Conservation (phyloP, 805 yeast genomes). For the Kazachstania kunashirensis region DNA sequence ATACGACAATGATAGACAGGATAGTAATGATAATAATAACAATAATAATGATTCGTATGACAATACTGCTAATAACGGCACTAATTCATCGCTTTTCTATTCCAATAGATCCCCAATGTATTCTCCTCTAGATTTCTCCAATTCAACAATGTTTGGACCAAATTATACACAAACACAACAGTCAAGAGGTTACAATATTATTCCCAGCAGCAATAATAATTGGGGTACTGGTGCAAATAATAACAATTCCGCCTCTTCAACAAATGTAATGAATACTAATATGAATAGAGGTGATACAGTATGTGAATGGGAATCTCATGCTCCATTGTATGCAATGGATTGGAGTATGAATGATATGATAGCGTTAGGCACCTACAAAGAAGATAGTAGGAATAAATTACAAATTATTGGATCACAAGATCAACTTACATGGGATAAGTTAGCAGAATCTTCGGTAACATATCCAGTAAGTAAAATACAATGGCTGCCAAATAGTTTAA, state of each 20-base stretch:
- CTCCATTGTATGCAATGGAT: conserved; percentile 26
- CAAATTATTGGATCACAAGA: conserved; percentile 39
- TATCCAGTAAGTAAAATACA: conserved; percentile 28
- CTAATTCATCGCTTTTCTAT: conserved; percentile 1
- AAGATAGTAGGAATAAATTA: conserved; percentile 61
- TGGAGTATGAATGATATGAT: conserved; percentile 29
- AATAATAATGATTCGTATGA: conserved; percentile 3
- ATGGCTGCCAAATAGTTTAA: conserved; percentile 26
- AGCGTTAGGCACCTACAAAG: conserved; percentile 50
- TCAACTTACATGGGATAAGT: conserved; percentile 70
- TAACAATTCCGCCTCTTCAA: background rate
- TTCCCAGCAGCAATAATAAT: background rate
- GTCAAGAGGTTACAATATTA: background rate
- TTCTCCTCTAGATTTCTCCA: conserved; percentile 22
- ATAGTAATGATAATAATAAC: conserved; percentile 7
- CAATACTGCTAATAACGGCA: conserved; percentile 4
- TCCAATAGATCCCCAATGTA: conserved; percentile 22
- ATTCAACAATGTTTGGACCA: conserved; percentile 8
- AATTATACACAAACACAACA: background rate
- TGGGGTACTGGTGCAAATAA: too few species aligned
- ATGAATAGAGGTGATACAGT: conserved; percentile 6
- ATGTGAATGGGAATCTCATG: conserved; percentile 23
- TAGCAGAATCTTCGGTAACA: conserved; percentile 22
- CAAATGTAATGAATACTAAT: too few species aligned
- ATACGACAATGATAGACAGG: conserved; percentile 3